A percentile compares a stretch with the other conserved stretches of the same genome.
Conservation (phyloP, 768 basidiomycete species). For the Kwoniella sp. region DNA sequence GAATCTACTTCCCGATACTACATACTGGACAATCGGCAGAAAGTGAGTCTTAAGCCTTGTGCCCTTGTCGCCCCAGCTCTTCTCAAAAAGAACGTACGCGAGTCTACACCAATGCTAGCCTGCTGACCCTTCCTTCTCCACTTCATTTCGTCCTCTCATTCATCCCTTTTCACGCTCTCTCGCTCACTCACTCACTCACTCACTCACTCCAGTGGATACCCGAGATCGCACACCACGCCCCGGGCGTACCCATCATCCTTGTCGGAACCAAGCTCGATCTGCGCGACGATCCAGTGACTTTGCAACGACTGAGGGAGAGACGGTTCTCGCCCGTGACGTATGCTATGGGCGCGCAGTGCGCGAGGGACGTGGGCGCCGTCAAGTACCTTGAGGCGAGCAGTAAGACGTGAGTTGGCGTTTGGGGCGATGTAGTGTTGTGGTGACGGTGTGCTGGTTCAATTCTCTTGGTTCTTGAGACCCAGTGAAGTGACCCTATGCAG, state of each 20-base stretch:
- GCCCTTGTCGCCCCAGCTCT: background rate
- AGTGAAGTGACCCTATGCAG: no score
- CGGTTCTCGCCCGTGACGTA: constrained; percentile 96
- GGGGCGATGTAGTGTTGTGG: background rate
- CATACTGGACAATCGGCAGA: background rate
- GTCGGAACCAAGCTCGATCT: constrained; percentile 98
- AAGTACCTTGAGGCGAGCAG: constrained; percentile 61
- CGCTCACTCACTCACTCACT: no score
- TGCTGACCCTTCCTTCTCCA: background rate
- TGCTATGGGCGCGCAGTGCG: constrained; percentile 77
- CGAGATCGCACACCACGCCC: constrained; percentile 96
- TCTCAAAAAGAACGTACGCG: no score
- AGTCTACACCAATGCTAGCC: no score
- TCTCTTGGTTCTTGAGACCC: background rate
- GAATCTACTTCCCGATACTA: no score
- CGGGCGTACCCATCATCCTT: constrained; percentile 85
- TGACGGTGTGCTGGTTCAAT: background rate
- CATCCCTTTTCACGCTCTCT: constrained; percentile 3
- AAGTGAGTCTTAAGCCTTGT: constrained; percentile 15
- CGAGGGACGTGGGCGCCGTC: constrained; percentile 90
- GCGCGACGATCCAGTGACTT: constrained; percentile 89
- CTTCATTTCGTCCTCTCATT: background rate
- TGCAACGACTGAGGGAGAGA: constrained; percentile 91
- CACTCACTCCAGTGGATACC: constrained; percentile 44
- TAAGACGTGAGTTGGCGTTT: constrained; percentile 44